These are phyloP conservation scores for Mitragyna speciosa DNA, from an alignment of 257 asterid genomes.

Conservation along the genomic window DNA sequence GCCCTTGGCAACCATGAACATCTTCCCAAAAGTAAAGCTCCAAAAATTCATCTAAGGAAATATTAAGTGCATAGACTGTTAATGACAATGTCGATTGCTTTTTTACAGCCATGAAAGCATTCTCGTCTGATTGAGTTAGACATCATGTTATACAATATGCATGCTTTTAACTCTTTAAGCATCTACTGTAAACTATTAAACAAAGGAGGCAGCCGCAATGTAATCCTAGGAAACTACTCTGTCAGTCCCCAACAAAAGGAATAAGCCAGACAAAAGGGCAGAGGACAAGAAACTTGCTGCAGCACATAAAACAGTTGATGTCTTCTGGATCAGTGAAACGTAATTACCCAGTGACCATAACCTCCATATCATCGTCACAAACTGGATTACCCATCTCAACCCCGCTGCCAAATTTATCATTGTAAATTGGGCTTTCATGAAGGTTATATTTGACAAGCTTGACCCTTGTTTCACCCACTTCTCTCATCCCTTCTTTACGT, in stretches of 20 bases:
- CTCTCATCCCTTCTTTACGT: conserved; percentile 52
- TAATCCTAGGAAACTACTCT: neutral
- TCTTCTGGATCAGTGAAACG: neutral
- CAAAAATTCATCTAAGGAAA: neutral
- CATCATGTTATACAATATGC: neutral
- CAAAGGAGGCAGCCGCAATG: neutral
- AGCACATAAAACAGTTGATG: neutral
- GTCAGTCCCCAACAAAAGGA: neutral
- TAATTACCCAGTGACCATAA: conserved; percentile 19
- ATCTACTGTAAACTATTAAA: neutral
- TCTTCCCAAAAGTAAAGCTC: neutral
- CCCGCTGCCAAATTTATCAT: conserved; percentile 4
- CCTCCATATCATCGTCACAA: conserved; percentile 50
- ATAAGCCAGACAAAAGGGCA: neutral
- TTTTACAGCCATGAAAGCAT: neutral
- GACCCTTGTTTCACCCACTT: conserved; percentile 29
- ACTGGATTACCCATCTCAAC: conserved; percentile 18
- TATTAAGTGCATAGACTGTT: neutral
- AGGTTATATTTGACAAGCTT: conserved; percentile 48
- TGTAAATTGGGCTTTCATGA: conserved; percentile 24
- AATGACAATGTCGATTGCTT: neutral
- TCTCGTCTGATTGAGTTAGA: neutral
- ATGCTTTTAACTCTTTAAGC: neutral
- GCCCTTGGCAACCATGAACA: neutral
- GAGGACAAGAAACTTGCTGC: neutral